Evolutionary conservation across 148 eudicot genomes (phyloP).

Genomic region (Rhododendron vialii): DNA sequence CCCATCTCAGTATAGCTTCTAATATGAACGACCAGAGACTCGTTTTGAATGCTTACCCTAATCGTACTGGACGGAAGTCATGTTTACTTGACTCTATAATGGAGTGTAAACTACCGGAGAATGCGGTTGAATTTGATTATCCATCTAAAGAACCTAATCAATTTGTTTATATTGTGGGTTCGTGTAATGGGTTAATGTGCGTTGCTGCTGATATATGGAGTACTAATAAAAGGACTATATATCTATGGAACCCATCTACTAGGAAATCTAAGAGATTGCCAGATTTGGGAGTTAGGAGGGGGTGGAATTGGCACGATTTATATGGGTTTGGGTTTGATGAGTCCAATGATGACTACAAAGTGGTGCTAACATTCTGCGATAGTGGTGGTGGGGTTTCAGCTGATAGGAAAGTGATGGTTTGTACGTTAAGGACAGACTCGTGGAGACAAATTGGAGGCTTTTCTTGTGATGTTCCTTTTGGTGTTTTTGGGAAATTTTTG

Average conservation of each 20-base stretch:
- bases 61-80: neutral
- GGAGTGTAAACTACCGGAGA: neutral
- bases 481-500: conserved; percentile 23
- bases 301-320: neutral
- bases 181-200: conserved; percentile 44
- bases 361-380: neutral
- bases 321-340: conserved; percentile 48
- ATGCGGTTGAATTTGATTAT: conserved; percentile 13
- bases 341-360: neutral
- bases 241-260: conserved; percentile 37
- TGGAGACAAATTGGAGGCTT: neutral
- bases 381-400: neutral
- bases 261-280: conserved; percentile 24
- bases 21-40: conserved; percentile 1
- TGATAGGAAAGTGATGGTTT: conserved; percentile 18
- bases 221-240: neutral
- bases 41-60: conserved; percentile 6
- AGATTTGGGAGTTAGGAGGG: neutral
- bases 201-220: neutral
- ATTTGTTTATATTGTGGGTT: conserved; percentile 31
- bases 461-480: neutral
- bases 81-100: neutral
- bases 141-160: conserved; percentile 12
- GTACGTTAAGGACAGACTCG: neutral
- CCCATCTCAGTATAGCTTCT: conserved; percentile 21